Percentiles rank a stretch among this genome's conserved stretches.
Evolutionary conservation across 2,329 filamentous ascomycete genomes (phyloP).

Genomic region (Fusarium dlaminii): DNA sequence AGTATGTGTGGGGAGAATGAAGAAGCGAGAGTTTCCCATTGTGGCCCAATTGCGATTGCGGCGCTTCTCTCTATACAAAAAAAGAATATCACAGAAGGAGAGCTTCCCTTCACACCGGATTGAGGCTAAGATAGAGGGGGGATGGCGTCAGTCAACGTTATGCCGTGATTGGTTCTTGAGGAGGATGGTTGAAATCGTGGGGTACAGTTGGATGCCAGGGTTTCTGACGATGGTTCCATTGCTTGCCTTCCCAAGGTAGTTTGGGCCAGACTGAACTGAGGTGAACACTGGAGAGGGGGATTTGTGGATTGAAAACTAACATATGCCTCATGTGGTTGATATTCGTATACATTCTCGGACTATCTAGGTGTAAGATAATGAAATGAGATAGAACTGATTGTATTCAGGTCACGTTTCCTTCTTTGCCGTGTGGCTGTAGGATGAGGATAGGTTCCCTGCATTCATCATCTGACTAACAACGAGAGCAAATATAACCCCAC

Average conservation of each 20-base stretch:
- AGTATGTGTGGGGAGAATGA: not conserved
- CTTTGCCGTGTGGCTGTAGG: not conserved
- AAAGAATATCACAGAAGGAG: not conserved
- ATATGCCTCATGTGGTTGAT: conserved; percentile 1
- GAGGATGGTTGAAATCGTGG: conserved; percentile 12
- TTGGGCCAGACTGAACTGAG: not conserved
- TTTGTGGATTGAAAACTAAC: not conserved
- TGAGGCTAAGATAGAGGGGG: conserved; percentile 1
- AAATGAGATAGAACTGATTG: not conserved
- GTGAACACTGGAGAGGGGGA: not conserved
- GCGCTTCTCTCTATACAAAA: not conserved
- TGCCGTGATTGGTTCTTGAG: conserved; percentile 9
- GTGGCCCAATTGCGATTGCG: not conserved
- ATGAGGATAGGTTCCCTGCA: not conserved
- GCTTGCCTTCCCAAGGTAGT: not conserved
- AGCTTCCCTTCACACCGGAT: not conserved
- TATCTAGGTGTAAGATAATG: not conserved
- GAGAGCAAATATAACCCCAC: not conserved
- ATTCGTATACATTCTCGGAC: not conserved
- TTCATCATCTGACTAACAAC: not conserved
- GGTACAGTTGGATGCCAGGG: conserved; percentile 13
- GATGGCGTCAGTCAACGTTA: not conserved
- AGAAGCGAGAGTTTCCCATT: not conserved
- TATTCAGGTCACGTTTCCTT: not conserved
- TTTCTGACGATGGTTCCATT: not conserved